A percentile compares a stretch with the other conserved stretches of the same genome.
Evolutionary conservation across 306 rosid species (phyloP).

Genomic region (Cucurbita argyrosperma): DNA sequence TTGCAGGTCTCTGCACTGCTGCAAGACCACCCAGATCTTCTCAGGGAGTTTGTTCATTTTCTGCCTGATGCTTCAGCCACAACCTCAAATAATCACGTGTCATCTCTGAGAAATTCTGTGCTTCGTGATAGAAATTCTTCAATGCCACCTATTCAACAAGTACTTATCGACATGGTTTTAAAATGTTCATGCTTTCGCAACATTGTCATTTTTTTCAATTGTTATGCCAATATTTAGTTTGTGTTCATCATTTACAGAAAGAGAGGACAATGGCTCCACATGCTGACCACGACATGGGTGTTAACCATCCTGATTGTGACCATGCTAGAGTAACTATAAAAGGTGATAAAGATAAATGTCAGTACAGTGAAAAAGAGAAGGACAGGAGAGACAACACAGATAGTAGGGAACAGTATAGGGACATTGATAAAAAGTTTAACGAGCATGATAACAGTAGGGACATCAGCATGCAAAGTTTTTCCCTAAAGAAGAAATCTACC

Average conservation of each 20-base stretch:
- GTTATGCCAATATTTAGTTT: slow-evolving; percentile 3
- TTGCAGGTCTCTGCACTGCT: slow-evolving; percentile 69
- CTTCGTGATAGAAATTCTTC: slow-evolving; percentile 63
- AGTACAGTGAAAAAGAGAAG: slow-evolving; percentile 36
- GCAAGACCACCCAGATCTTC: slow-evolving; percentile 66
- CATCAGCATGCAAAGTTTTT: slow-evolving; percentile 35
- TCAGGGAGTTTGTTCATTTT: slow-evolving; percentile 83
- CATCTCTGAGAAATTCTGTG: slow-evolving; percentile 37
- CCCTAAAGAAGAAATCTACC: slow-evolving; percentile 57
- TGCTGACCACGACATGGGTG: slow-evolving; percentile 53
- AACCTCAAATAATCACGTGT: slow-evolving; percentile 42
- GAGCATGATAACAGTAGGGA: slow-evolving; percentile 56
- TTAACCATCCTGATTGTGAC: slow-evolving; percentile 58
- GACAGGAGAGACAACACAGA: slow-evolving; percentile 29
- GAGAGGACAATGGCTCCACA: slow-evolving; percentile 42
- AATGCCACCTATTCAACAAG: slow-evolving; percentile 44
- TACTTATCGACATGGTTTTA: slow-evolving; percentile 39
- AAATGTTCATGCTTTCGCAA: neutral
- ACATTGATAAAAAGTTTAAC: slow-evolving; percentile 58
- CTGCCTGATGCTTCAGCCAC: slow-evolving; percentile 72
- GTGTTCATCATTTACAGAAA: slow-evolving; percentile 57
- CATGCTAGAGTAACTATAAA: slow-evolving; percentile 57
- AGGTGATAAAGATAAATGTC: slow-evolving; percentile 54
- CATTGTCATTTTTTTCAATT: slow-evolving; percentile 6
- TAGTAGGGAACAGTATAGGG: slow-evolving; percentile 41